phyloP scores from a whole-genome alignment of 371 early-diverging fungal genomes.

The Mucor saturninus region DNA sequence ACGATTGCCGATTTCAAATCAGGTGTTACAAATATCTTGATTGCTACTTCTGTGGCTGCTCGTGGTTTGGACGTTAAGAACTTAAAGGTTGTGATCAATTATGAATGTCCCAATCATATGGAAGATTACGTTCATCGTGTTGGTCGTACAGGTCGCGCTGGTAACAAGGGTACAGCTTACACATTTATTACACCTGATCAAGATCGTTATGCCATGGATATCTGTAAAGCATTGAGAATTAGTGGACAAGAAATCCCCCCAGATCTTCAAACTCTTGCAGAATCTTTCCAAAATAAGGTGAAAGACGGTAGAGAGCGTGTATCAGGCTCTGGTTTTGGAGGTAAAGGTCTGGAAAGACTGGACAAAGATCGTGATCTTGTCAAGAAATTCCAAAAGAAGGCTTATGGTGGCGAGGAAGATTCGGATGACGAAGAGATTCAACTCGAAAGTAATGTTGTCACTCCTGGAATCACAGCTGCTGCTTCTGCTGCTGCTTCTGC shows the following conservation, averaged over 20 bases:
- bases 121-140: slow-evolving; percentile 99
- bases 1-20: slow-evolving; percentile 93
- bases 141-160: slow-evolving; percentile 98
- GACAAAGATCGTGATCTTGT: slow-evolving; percentile 92
- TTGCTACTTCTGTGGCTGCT: slow-evolving; percentile 99
- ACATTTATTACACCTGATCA: slow-evolving; percentile 96
- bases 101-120: slow-evolving; percentile 98
- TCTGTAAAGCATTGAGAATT: slow-evolving; percentile 87
- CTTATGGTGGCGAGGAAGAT: slow-evolving; percentile 77
- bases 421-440: slow-evolving; percentile 77
- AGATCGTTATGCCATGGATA: slow-evolving; percentile 91
- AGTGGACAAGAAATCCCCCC: slow-evolving; percentile 77
- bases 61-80: slow-evolving; percentile 99
- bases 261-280: slow-evolving; percentile 80
- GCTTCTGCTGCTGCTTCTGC: slow-evolving; percentile 51
- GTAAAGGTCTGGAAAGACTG: slow-evolving; percentile 94
- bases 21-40: slow-evolving; percentile 85
- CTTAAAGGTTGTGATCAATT: slow-evolving; percentile 96
- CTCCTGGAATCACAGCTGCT: slow-evolving; percentile 40
- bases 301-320: slow-evolving; percentile 85
- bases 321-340: slow-evolving; percentile 93
- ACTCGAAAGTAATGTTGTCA: slow-evolving; percentile 39
- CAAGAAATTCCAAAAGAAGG: slow-evolving; percentile 89
- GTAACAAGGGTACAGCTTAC: slow-evolving; percentile 95
- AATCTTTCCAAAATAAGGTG: slow-evolving; percentile 87